phyloP scores from a whole-genome alignment of 2,329 filamentous ascomycete genomes.

The Neonectria faginata region DNA sequence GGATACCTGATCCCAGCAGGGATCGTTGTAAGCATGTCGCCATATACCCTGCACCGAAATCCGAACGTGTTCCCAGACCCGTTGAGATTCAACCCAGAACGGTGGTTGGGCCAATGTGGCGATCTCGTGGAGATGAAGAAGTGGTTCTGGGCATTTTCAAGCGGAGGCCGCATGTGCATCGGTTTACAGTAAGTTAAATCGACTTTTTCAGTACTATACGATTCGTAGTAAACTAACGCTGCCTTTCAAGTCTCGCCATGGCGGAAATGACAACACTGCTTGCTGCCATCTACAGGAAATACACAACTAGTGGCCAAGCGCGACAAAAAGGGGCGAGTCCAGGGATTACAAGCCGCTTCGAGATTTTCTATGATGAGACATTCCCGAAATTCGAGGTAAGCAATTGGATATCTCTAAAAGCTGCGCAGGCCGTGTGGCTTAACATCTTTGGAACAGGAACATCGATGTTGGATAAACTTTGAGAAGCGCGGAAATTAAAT shows the following conservation, averaged over 20 bases:
- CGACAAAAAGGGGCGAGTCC: constrained; percentile 31
- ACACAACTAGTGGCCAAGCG: constrained; percentile 23
- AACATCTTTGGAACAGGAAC: constrained; percentile 22
- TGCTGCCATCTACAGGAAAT: constrained; percentile 36
- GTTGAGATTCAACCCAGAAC: constrained; percentile 42
- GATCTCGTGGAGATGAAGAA: constrained; percentile 35
- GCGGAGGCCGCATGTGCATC: constrained; percentile 41
- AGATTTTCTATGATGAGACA: constrained; percentile 39
- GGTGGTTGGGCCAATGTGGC: constrained; percentile 39
- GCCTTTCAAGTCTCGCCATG: constrained; percentile 33
- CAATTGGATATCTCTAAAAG: fast-evolving
- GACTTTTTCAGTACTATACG: neutral
- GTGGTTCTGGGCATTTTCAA: constrained; percentile 45
- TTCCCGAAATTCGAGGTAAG: constrained; percentile 32
- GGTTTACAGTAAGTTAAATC: constrained; percentile 40
- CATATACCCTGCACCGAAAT: constrained; percentile 45
- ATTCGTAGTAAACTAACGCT: neutral
- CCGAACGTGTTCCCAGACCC: constrained; percentile 40
- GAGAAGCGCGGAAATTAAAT: constrained; percentile 4
- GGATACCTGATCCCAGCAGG: constrained; percentile 41
- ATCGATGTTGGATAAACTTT: constrained; percentile 37
- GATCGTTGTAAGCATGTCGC: constrained; percentile 45
- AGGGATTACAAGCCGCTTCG: constrained; percentile 38
- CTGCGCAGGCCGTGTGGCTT: fast-evolving
- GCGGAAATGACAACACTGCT: constrained; percentile 39